Evolutionary conservation across 2,329 filamentous ascomycete genomes (phyloP), one percentile per base, ranked within the genome.

Genomic region (Aspergillus glaucus): DNA sequence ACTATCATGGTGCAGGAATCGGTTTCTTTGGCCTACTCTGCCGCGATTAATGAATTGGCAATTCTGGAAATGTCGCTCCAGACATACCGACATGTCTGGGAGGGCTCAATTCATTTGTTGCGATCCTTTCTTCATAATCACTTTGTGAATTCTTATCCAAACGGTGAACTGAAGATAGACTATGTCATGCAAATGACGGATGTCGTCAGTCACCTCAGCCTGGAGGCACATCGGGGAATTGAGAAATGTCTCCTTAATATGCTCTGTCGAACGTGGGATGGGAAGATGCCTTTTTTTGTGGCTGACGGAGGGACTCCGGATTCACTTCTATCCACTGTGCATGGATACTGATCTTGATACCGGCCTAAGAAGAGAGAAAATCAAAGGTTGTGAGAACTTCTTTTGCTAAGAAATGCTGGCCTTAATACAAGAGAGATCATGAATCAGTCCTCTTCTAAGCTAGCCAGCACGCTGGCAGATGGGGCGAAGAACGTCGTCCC

Each of bases 401-500:
- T 37, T 15, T 37, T 37, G n/a, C 6, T 19, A 37, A 17, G 3
- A 37, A 17, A 15, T 17, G 2, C 9, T 37, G 9, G 17, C n/a
- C 2, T 37, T 6, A 37, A 37, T 37, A 37, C 34, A 37, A 10
- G 7, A 15, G 17, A 37, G 0, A 40, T 22, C 5, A 40, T 12
- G 37, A 22, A 12, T 40, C 19, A 21, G 9, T 40, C 17, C 0
- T 40, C 37, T 22, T 44, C 26, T 34, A 44, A 6, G 15, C 26
- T 30, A 14, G 19, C 64, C 39, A 75, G 57, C 12, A 71, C 22
- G 22, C 56, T 68, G 0, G 68, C 66, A 1, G 72, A 68, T 7
- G 79, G 78, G 1, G 70, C 77, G 61, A 81, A 81, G 53, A 82
- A 81, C 0, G 73, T 75, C 1, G 68, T 67, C 0, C 79, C 79